Percentiles rank a stretch among this genome's conserved stretches.
These are phyloP conservation scores for Pleodorina starrii DNA, from an alignment of 139 green algal species.

Conservation along the genomic window DNA sequence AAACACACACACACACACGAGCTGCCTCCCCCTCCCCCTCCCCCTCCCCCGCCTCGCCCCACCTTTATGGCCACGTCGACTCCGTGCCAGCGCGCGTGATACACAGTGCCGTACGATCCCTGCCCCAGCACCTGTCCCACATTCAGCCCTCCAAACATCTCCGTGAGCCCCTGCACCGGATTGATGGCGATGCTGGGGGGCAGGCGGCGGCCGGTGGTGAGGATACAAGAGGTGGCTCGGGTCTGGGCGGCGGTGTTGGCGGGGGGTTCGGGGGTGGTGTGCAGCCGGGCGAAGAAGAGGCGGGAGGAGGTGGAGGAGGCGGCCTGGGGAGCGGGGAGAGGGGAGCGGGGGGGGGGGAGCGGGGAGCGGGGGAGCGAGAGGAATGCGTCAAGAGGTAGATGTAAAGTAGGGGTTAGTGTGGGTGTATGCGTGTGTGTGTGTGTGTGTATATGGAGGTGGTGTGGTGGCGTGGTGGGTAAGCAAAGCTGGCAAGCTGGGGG, in stretches of 20 bases:
- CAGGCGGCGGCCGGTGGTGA: constrained; percentile 31
- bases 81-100: constrained; percentile 48
- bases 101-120: constrained; percentile 55
- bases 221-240: background rate
- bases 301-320: background rate
- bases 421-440: too few species aligned
- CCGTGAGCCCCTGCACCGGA: constrained; percentile 32
- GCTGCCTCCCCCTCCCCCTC: too few species aligned
- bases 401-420: too few species aligned
- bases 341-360: background rate
- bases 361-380: background rate
- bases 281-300: constrained; percentile 52
- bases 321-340: constrained; percentile 10
- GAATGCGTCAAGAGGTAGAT: too few species aligned
- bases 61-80: constrained; percentile 58
- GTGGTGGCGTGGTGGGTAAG: too few species aligned
- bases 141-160: constrained; percentile 37
- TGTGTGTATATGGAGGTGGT: too few species aligned
- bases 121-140: constrained; percentile 56
- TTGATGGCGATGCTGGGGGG: constrained; percentile 36
- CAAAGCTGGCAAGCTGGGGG: too few species aligned
- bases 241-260: background rate
- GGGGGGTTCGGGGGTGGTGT: constrained; percentile 46
- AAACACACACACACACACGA: too few species aligned
- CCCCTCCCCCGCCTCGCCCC: background rate